Evolutionary conservation across 768 basidiomycete genomes (phyloP).

Genomic region (Psilocybe tampanensis): DNA sequence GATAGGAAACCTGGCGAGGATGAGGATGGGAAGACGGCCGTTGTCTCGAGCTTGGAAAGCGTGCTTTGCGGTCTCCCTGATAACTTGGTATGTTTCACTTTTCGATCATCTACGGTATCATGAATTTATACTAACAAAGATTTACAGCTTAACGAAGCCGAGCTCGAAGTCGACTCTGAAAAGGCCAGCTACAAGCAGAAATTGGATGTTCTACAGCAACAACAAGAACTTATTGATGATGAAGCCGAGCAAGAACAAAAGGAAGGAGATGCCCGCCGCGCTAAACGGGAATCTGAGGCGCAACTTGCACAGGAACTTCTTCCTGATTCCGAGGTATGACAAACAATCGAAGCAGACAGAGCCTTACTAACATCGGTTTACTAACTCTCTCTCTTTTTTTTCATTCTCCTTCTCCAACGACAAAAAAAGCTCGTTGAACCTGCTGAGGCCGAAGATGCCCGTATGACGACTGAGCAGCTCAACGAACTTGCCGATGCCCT

Average conservation of each 20-base stretch:
- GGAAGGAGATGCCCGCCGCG: slow-evolving; percentile 89
- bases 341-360: no score
- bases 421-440: slow-evolving; percentile 64
- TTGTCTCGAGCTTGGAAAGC: slow-evolving; percentile 82
- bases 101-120: background rate
- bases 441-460: slow-evolving; percentile 69
- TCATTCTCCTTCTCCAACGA: no score
- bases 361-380: no score
- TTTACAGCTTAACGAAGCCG: slow-evolving; percentile 90
- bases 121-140: background rate
- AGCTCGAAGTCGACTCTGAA: slow-evolving; percentile 93
- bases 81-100: slow-evolving; percentile 70
- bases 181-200: slow-evolving; percentile 97
- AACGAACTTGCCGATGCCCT: slow-evolving; percentile 93
- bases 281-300: slow-evolving; percentile 80
- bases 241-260: slow-evolving; percentile 98
- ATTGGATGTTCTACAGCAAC: slow-evolving; percentile 95
- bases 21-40: slow-evolving; percentile 80
- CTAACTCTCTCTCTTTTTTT: no score
- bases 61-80: slow-evolving; percentile 93
- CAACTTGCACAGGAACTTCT: slow-evolving; percentile 79
- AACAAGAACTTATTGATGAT: slow-evolving; percentile 99
- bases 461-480: slow-evolving; percentile 96
- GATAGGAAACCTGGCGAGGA: slow-evolving; percentile 73
- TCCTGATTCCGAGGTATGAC: slow-evolving; percentile 81